phyloP scores from a whole-genome alignment of 257 asterid genomes.

The Verbascum thapsus region DNA sequence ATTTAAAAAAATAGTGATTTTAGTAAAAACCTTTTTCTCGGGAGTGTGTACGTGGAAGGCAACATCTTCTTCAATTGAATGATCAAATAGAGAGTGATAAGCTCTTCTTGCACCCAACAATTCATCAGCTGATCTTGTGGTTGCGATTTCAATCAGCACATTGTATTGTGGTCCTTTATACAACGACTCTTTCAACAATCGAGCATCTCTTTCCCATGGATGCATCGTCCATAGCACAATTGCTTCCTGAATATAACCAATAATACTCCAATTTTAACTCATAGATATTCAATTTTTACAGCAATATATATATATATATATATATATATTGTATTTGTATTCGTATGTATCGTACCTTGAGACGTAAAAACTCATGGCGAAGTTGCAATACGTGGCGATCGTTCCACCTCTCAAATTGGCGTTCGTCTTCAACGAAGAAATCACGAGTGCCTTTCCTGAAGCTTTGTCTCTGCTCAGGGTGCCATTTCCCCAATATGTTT shows the following conservation, averaged over 20 bases:
- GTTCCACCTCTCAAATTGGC: conserved; percentile 75
- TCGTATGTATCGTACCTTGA: conserved; percentile 52
- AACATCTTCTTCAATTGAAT: conserved; percentile 79
- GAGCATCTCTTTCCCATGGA: conserved; percentile 94
- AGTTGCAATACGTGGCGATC: conserved; percentile 67
- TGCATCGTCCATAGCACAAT: conserved; percentile 84
- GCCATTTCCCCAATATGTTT: conserved; percentile 61
- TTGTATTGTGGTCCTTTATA: conserved; percentile 43
- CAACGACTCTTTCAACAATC: conserved; percentile 60
- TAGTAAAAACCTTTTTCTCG: conserved; percentile 48
- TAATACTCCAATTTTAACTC: no score
- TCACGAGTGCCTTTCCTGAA: conserved; percentile 62
- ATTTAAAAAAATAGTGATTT: no score
- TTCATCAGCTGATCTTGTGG: conserved; percentile 72
- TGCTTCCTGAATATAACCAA: conserved; percentile 76
- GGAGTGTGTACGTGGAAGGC: conserved; percentile 49
- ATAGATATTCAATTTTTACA: no score
- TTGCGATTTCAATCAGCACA: conserved; percentile 63
- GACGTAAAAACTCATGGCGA: conserved; percentile 74
- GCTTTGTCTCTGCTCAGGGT: conserved; percentile 56
- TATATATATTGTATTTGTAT: background rate
- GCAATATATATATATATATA: background rate
- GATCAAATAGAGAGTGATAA: conserved; percentile 78
- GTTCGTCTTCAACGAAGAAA: conserved; percentile 72
- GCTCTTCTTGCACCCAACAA: conserved; percentile 81